Evolutionary conservation across 768 basidiomycete species (phyloP).

Genomic region (Tricholoma sp.): DNA sequence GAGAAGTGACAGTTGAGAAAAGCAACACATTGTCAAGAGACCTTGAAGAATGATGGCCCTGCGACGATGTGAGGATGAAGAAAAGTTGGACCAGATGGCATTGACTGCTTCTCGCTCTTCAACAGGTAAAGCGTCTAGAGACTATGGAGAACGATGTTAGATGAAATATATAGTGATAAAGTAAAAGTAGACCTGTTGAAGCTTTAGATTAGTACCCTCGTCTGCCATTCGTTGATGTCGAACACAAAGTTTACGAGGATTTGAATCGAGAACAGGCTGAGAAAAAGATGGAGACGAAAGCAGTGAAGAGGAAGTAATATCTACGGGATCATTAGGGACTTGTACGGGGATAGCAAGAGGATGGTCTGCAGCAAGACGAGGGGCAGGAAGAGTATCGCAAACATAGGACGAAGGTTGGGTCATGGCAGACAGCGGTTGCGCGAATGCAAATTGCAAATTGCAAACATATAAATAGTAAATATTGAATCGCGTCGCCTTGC

Average conservation of each 20-base stretch:
- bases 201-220: slow-evolving; percentile 85
- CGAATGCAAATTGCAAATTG: neutral
- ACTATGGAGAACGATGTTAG: slow-evolving; percentile 40
- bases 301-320: slow-evolving; percentile 7
- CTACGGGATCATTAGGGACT: slow-evolving; percentile 29
- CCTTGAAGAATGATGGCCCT: slow-evolving; percentile 94
- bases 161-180: slow-evolving; percentile 4
- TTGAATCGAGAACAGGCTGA: slow-evolving; percentile 5
- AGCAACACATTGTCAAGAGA: slow-evolving; percentile 98
- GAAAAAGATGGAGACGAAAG: neutral
- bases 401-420: slow-evolving; percentile 35
- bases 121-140: slow-evolving; percentile 82
- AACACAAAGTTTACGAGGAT: slow-evolving; percentile 77
- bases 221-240: slow-evolving; percentile 96
- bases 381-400: slow-evolving; percentile 70
- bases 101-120: slow-evolving; percentile 86
- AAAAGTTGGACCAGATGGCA: slow-evolving; percentile 94
- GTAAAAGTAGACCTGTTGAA: slow-evolving; percentile 68
- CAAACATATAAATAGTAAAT: neutral
- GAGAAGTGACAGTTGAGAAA: slow-evolving; percentile 94
- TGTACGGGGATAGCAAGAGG: slow-evolving; percentile 4
- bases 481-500: slow-evolving; percentile 25
- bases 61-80: slow-evolving; percentile 85
- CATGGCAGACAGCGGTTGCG: neutral
- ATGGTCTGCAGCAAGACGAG: slow-evolving; percentile 40